Evolutionary conservation across 768 basidiomycete species (phyloP), one percentile per base, ranked within the genome.

Genomic region (Leccinum variicolor): DNA sequence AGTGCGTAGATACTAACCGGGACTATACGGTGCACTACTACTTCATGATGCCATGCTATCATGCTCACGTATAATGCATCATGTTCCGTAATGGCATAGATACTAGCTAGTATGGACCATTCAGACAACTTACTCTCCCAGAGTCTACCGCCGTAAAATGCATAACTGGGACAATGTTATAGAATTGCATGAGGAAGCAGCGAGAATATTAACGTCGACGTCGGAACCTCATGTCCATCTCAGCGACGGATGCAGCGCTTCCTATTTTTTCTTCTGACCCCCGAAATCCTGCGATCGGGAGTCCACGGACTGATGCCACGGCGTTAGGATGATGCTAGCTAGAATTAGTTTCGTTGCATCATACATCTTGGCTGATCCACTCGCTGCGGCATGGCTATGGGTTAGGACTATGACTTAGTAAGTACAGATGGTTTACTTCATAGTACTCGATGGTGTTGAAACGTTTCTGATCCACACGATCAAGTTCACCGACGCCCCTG

Each of bases 401-500:
- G 10, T 45, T 21, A 14, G 43, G 11, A 45, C 13, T 7, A 46
- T 55, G 57, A 48, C 53, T 61, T 52, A 52, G 57, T 53, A 50
- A 43, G 50, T n/a, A 25, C 41, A 43, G 46, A 50, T 41, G n/a
- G 26, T 63, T 60, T 52, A 49, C 62, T 53, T 55, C 57, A 34
- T 34, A 31, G 21, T 51, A 29, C 15, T 25, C 41, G 19, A 56
- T 57, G 55, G 55, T 36, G 29, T 46, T 64, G 66, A 68, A 66
- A 66, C 53, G 52, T 63, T 66, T 67, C 57, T 55, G 63, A 69
- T 58, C 67, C 63, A 69, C 68, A 41, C 31, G 45, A 41, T 41
- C 39, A n/a, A 41, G 39, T 50, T 50, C 49, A 50, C 26, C 49
- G 10, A n/a, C 49, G 52, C 52, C 67, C 63, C 66, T 70, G 66